Evolutionary conservation across 2,329 filamentous ascomycete genomes (phyloP).

Genomic region (Paraconiothyrium brasiliense): DNA sequence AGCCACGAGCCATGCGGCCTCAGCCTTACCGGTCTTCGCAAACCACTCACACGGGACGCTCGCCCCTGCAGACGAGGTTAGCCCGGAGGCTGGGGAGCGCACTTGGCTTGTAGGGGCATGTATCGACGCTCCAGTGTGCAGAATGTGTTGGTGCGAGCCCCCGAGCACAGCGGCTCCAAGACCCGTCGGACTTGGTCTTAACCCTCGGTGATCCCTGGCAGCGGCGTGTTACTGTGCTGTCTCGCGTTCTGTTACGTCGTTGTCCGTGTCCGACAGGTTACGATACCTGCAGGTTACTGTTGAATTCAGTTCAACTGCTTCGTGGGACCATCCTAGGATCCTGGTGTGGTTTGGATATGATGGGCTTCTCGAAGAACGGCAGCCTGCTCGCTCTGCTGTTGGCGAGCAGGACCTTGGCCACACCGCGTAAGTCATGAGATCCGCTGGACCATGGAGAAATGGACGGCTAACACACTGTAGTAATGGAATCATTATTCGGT

Average conservation of each 20-base stretch:
- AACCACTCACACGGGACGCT: conserved; percentile 7
- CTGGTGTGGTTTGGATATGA: conserved; percentile 6
- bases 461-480: conserved; percentile 28
- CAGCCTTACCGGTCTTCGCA: conserved; percentile 7
- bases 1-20: background rate
- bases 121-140: background rate
- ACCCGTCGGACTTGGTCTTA: conserved; percentile 10
- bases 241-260: conserved; percentile 6
- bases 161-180: background rate
- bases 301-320: background rate
- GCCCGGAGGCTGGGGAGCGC: background rate
- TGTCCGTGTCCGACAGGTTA: conserved; percentile 11
- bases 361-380: conserved; percentile 6
- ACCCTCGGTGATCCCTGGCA: conserved; percentile 12
- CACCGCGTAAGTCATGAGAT: conserved; percentile 30
- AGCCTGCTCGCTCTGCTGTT: conserved; percentile 33
- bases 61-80: background rate
- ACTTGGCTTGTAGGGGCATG: background rate
- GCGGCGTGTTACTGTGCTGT: background rate
- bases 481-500: conserved; percentile 24
- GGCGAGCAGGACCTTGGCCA: conserved; percentile 34
- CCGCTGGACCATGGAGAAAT: background rate
- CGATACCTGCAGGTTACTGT: conserved; percentile 2
- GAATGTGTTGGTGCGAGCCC: background rate
- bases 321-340: background rate